A percentile compares a stretch with the other conserved stretches of the same genome.
Conservation (phyloP, 1,139 yeast genomes). For the Lodderomyces jiufengensis region DNA sequence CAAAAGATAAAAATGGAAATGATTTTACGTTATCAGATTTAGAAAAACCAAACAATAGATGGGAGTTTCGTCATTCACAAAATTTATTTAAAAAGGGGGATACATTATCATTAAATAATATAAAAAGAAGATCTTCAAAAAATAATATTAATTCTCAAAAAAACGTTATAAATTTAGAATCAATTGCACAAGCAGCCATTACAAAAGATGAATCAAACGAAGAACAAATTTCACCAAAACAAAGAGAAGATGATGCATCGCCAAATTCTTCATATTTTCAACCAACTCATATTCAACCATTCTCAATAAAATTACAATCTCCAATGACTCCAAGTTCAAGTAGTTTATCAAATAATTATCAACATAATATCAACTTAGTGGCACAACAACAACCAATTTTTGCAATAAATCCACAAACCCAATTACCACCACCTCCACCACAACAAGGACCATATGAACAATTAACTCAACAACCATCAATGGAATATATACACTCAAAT, state of each 20-base stretch:
- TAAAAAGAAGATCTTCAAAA: slow-evolving; percentile 63
- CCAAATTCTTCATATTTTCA: slow-evolving; percentile 1
- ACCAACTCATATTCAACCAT: background rate
- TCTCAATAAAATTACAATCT: background rate
- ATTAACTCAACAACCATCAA: no score
- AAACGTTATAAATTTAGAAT: slow-evolving; percentile 38
- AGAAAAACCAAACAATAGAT: slow-evolving; percentile 18
- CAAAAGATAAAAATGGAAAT: slow-evolving; percentile 18
- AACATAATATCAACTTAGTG: background rate
- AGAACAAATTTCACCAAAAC: background rate
- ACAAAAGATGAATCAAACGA: slow-evolving; percentile 1
- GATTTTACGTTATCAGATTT: slow-evolving; percentile 1
- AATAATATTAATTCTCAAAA: slow-evolving; percentile 38
- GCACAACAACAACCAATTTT: slow-evolving; percentile 4
- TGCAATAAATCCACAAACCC: background rate
- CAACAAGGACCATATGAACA: background rate
- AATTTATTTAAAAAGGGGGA: slow-evolving; percentile 67
- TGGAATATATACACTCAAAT: no score
- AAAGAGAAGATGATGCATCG: background rate
- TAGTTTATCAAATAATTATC: no score
- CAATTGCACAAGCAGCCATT: slow-evolving; percentile 27
- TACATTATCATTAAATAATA: slow-evolving; percentile 50
- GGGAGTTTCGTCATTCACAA: slow-evolving; percentile 74
- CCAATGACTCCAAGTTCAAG: slow-evolving; percentile 3
- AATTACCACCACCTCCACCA: background rate